Percentiles rank a stretch among this genome's conserved stretches.
Conservation (phyloP, 2,329 filamentous ascomycete genomes). For the Laburnicola sp. region DNA sequence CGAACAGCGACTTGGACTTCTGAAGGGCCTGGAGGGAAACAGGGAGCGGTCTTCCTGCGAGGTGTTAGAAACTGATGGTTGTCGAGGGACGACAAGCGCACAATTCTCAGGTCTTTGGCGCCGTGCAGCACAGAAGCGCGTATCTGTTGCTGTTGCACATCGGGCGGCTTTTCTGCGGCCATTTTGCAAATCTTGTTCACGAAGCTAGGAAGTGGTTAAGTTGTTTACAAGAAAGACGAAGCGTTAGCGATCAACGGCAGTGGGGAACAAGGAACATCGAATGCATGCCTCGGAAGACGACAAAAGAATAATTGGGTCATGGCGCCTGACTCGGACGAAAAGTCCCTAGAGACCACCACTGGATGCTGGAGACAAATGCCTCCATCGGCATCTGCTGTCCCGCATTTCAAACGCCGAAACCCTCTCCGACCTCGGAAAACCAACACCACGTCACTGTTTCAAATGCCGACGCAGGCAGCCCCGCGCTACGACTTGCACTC, state of each 20-base stretch:
- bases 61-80: constrained; percentile 12
- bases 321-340: constrained; percentile 21
- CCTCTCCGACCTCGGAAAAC: constrained; percentile 26
- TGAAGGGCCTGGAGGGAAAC: constrained; percentile 49
- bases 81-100: constrained; percentile 41
- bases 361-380: constrained; percentile 33
- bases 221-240: not conserved
- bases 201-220: not conserved
- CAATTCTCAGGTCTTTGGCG: constrained; percentile 62
- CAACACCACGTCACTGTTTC: constrained; percentile 5
- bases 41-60: constrained; percentile 58
- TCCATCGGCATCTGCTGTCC: constrained; percentile 36
- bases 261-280: not conserved
- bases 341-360: constrained; percentile 22
- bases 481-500: constrained; percentile 8
- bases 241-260: not conserved
- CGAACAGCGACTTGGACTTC: constrained; percentile 68
- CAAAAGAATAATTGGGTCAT: not conserved
- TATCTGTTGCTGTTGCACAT: constrained; percentile 41
- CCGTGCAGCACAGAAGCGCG: constrained; percentile 62
- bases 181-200: constrained; percentile 16
- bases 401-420: constrained; percentile 34
- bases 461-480: constrained; percentile 14
- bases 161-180: constrained; percentile 24
- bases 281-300: not conserved